A percentile compares a stretch with the other conserved stretches of the same genome.
phyloP scores from a whole-genome alignment of 345 rosid species.

The Eucalyptus pauciflora region DNA sequence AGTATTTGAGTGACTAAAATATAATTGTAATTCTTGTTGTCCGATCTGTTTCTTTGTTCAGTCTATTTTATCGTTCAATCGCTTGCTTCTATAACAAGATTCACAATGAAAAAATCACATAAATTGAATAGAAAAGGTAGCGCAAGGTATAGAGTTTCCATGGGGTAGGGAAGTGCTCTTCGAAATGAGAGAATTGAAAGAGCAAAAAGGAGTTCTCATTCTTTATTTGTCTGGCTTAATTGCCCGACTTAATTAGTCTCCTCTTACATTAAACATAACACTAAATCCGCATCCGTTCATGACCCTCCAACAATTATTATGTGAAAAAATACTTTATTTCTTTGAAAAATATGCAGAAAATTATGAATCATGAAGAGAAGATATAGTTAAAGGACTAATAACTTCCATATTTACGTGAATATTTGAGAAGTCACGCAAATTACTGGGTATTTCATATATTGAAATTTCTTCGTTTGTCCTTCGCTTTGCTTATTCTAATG shows the following conservation, averaged over 20 bases:
- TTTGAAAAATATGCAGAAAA: background rate
- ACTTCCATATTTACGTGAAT: background rate
- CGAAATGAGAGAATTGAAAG: background rate
- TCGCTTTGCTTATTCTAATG: background rate
- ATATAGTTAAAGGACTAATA: background rate
- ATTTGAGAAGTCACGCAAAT: background rate
- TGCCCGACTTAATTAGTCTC: background rate
- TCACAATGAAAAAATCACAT: too few species aligned
- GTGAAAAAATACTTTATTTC: background rate
- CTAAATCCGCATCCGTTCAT: background rate
- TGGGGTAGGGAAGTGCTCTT: background rate
- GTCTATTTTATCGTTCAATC: too few species aligned
- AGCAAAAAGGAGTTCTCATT: background rate
- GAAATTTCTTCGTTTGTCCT: background rate
- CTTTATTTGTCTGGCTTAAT: background rate
- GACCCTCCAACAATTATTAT: background rate
- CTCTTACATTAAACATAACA: background rate
- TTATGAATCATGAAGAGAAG: background rate
- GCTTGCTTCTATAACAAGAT: rapidly evolving
- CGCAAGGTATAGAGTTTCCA: background rate
- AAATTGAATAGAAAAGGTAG: too few species aligned
- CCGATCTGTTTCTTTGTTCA: rapidly evolving
- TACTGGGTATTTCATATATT: background rate
- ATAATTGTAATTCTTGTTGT: too few species aligned
- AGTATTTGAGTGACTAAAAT: too few species aligned